Base-by-base conservation (phyloP, 768 basidiomycete genomes). In the Lentinula edodes region DNA sequence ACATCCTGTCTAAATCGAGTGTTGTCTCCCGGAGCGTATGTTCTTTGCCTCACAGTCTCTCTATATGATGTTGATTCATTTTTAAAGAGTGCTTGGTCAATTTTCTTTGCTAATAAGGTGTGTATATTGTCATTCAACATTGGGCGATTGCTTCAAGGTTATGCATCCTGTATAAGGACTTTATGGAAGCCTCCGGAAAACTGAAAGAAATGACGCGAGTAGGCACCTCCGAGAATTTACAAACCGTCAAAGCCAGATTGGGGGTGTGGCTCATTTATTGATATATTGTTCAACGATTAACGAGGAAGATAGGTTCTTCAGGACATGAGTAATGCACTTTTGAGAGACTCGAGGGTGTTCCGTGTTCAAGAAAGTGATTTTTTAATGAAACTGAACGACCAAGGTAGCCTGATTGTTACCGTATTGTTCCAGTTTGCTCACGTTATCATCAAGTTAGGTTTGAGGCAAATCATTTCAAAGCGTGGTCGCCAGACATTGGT, bases 301-400 rank as follows among this genome's bases (percentile, higher is more conserved):
- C 10, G 18, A 20, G 42, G 52, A 34, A 34, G n/a, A n/a, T 50
- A 70, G 66, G 36, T 35, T 1, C 43, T 70, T 12, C 52, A 36
- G 15, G 58, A 43, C 3, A 35, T 67, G 20, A 67, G 46, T 41
- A 67, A 70, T 41, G 67, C 62, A 2, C 43, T 68, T 35, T 16
- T 68, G 39, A 58, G 57, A 18, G 69, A 70, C 45, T 6, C 15
- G 13, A 66, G 69, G 6, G 64, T 66, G 12, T 62, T 68, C 42
- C 66, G 66, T 20, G 34, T 66, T 2, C 35, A 58, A 5, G 60
- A 61, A 20, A 18, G 41, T 2, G 46, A 39, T 28, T 67, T 66
- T 15, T 45, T 65, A 12, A 9, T 35, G 6, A 51, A 55, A 35
- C 66, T 66, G 42, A 63, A 65, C 52, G 41, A 61, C 16, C 69